A percentile compares a stretch with the other conserved stretches of the same genome.
These are phyloP conservation scores for Neurospora tetrasperma DNA, from an alignment of 495 filamentous ascomycete genomes.

Conservation along the genomic window DNA sequence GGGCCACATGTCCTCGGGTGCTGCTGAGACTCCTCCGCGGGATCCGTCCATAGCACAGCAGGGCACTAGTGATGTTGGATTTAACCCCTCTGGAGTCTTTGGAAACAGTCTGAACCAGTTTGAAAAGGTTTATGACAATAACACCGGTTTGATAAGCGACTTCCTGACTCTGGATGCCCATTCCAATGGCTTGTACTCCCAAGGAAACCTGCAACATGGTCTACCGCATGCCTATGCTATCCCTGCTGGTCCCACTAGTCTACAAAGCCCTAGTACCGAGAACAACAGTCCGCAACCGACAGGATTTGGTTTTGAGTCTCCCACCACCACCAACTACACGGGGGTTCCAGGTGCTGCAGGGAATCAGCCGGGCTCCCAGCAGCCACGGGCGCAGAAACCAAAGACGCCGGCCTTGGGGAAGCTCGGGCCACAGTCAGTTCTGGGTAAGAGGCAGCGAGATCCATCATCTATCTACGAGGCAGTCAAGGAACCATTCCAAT, in stretches of 20 bases:
- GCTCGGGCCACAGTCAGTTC: slow-evolving; percentile 37
- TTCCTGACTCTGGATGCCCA: slow-evolving; percentile 33
- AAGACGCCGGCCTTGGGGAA: slow-evolving; percentile 29
- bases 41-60: slow-evolving; percentile 40
- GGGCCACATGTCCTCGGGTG: slow-evolving; percentile 82
- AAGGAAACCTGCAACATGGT: slow-evolving; percentile 41
- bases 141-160: slow-evolving; percentile 24
- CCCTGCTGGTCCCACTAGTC: slow-evolving; percentile 36
- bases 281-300: slow-evolving; percentile 39
- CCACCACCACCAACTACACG: slow-evolving; percentile 33
- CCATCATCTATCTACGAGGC: slow-evolving; percentile 78
- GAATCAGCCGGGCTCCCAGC: slow-evolving; percentile 18
- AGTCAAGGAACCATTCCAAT: slow-evolving; percentile 82
- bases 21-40: slow-evolving; percentile 63
- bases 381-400: slow-evolving; percentile 24
- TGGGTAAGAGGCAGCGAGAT: slow-evolving; percentile 49
- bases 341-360: slow-evolving; percentile 10
- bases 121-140: slow-evolving; percentile 32
- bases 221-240: slow-evolving; percentile 42
- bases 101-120: slow-evolving; percentile 33
- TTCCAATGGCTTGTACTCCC: slow-evolving; percentile 30
- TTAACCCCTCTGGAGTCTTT: slow-evolving; percentile 32
- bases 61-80: slow-evolving; percentile 30
- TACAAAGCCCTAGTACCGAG: slow-evolving; percentile 40
- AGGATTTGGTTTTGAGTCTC: slow-evolving; percentile 34